These are phyloP conservation scores for Backusella circina DNA, from an alignment of 192 early-diverging fungal genomes.

Conservation along the genomic window DNA sequence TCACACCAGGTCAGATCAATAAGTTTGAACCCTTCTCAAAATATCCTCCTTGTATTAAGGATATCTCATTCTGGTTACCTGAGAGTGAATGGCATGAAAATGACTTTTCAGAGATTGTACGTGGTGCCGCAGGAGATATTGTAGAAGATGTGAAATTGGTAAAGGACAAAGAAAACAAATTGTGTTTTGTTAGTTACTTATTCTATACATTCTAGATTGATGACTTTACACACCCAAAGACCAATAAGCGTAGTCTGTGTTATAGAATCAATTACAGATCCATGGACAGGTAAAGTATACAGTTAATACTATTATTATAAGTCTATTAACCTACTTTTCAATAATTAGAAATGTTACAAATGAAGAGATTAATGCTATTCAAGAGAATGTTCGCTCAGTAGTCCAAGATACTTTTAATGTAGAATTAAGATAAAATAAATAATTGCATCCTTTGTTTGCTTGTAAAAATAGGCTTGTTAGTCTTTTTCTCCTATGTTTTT, in stretches of 20 bases:
- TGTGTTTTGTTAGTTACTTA: neutral
- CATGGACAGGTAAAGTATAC: constrained; percentile 79
- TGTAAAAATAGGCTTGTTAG: neutral
- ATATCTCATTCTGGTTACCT: constrained; percentile 90
- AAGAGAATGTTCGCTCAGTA: constrained; percentile 68
- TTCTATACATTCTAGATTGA: constrained; percentile 65
- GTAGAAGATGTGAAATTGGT: constrained; percentile 86
- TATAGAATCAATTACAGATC: constrained; percentile 94
- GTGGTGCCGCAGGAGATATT: constrained; percentile 89
- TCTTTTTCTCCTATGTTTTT: neutral
- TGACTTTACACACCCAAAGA: constrained; percentile 85
- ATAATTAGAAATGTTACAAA: constrained; percentile 80
- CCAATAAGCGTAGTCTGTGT: constrained; percentile 76
- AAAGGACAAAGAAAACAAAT: neutral
- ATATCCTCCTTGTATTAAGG: constrained; percentile 90
- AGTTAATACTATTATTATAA: neutral
- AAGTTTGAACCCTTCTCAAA: constrained; percentile 87
- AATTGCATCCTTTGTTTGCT: neutral
- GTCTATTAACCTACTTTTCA: no score
- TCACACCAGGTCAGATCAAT: constrained; percentile 60
- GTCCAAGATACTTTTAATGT: constrained; percentile 67
- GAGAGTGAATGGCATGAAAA: constrained; percentile 78
- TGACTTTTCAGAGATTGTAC: constrained; percentile 88
- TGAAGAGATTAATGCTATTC: constrained; percentile 91
- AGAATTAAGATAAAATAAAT: constrained; percentile 63